These are phyloP conservation scores for Alternaria panax DNA, from an alignment of 2,329 filamentous ascomycete genomes.

Conservation along the genomic window DNA sequence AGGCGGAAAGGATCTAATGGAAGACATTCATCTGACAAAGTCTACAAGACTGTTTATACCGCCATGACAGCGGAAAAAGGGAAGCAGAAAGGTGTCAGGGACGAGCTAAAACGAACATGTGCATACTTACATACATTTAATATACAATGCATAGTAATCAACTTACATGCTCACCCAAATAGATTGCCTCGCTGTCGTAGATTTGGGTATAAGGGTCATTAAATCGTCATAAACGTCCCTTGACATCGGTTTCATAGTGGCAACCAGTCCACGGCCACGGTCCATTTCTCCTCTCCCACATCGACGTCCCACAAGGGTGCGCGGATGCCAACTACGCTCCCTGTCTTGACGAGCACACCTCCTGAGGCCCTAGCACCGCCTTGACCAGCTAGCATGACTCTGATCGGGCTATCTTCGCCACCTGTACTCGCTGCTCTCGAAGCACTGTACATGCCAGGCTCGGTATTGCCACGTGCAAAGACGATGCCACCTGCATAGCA, in stretches of 20 bases:
- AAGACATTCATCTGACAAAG: background rate
- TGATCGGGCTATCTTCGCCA: conserved; percentile 8
- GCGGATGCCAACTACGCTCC: conserved; percentile 46
- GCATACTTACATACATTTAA: background rate
- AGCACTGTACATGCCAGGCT: conserved; percentile 24
- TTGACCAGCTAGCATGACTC: conserved; percentile 40
- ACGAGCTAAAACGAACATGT: background rate
- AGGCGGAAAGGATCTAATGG: background rate
- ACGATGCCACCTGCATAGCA: conserved; percentile 32
- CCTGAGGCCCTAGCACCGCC: conserved; percentile 28
- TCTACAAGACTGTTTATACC: background rate
- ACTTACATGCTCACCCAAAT: background rate
- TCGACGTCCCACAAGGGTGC: conserved; percentile 54
- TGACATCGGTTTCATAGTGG: conserved; percentile 21
- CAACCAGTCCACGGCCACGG: conserved; percentile 54
- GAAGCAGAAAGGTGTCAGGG: background rate
- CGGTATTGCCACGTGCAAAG: conserved; percentile 30
- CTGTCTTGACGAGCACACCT: conserved; percentile 33
- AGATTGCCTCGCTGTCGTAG: background rate
- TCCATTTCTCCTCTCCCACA: conserved; percentile 45
- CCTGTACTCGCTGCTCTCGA: conserved; percentile 9
- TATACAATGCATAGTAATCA: background rate
- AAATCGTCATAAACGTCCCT: conserved; percentile 8
- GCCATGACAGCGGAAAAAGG: background rate
- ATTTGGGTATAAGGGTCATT: conserved; percentile 12